A percentile compares a stretch with the other conserved stretches of the same genome.
These are phyloP conservation scores for Trametes maxima DNA, from an alignment of 768 basidiomycete genomes.

Conservation along the genomic window DNA sequence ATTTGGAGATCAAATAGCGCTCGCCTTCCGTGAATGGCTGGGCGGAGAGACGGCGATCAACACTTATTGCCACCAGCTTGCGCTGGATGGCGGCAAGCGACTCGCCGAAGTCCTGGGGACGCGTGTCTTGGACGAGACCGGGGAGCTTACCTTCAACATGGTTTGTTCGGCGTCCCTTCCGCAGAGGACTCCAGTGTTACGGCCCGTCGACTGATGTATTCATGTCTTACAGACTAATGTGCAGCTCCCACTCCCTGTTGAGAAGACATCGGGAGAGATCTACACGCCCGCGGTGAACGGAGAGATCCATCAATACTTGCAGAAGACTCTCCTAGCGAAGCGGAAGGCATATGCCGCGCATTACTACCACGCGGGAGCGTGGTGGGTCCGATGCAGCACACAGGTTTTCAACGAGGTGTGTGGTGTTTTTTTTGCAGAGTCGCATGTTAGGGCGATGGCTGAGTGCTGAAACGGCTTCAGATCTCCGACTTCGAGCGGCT, in stretches of 20 bases:
- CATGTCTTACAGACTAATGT: slow-evolving; percentile 42
- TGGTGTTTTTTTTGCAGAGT: not conserved
- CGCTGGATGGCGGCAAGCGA: slow-evolving; percentile 61
- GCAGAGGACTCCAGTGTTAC: not conserved
- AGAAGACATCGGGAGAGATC: slow-evolving; percentile 16
- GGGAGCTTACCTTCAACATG: slow-evolving; percentile 71
- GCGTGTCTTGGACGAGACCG: slow-evolving; percentile 57
- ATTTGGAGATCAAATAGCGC: slow-evolving; percentile 41
- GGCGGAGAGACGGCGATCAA: slow-evolving; percentile 79
- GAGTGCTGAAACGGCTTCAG: slow-evolving; percentile 5
- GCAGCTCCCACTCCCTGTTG: slow-evolving; percentile 40
- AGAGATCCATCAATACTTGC: slow-evolving; percentile 21
- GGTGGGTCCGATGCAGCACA: slow-evolving; percentile 40
- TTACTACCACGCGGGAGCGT: slow-evolving; percentile 35
- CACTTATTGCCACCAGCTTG: slow-evolving; percentile 69
- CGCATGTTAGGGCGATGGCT: too few relatives aligned
- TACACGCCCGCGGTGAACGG: slow-evolving; percentile 21
- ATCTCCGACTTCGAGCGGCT: slow-evolving; percentile 34
- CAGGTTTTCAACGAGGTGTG: slow-evolving; percentile 43
- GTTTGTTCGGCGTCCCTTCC: slow-evolving; percentile 36
- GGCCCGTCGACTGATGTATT: not conserved
- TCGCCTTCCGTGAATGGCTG: slow-evolving; percentile 71
- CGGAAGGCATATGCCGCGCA: slow-evolving; percentile 34
- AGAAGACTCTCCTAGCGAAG: slow-evolving; percentile 30
- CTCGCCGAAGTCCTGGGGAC: slow-evolving; percentile 67